Percentiles rank a stretch among this genome's conserved stretches.
Evolutionary conservation across 1,284 basidiomycete genomes (phyloP).

Genomic region (Ceratobasidium papillatum): DNA sequence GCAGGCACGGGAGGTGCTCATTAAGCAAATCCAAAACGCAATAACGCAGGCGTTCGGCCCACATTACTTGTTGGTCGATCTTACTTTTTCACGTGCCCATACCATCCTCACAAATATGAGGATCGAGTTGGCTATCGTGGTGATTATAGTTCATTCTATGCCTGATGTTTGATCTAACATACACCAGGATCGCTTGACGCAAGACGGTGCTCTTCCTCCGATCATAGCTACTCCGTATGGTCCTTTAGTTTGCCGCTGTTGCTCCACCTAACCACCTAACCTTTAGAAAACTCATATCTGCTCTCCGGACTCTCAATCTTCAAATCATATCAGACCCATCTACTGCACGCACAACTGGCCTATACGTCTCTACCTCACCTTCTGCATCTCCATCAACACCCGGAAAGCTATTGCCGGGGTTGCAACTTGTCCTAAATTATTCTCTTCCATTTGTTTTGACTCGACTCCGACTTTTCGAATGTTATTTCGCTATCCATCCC

Average conservation of each 20-base stretch:
- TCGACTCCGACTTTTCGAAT: slow-evolving; percentile 33
- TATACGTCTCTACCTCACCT: slow-evolving; percentile 22
- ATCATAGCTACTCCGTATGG: slow-evolving; percentile 35
- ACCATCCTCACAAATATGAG: slow-evolving; percentile 34
- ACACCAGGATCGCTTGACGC: slow-evolving; percentile 14
- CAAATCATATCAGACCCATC: slow-evolving; percentile 30
- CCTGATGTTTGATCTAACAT: neutral
- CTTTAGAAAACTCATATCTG: slow-evolving; percentile 26
- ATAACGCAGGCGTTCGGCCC: slow-evolving; percentile 25
- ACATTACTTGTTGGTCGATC: slow-evolving; percentile 22
- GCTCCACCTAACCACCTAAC: neutral
- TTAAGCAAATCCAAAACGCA: slow-evolving; percentile 36
- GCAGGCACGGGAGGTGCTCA: slow-evolving; percentile 18
- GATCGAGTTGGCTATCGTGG: slow-evolving; percentile 32
- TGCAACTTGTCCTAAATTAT: slow-evolving; percentile 35
- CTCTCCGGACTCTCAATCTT: slow-evolving; percentile 7
- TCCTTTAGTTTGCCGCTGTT: neutral
- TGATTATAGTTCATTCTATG: neutral
- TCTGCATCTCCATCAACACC: slow-evolving; percentile 37
- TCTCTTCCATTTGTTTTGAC: slow-evolving; percentile 34
- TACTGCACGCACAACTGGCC: slow-evolving; percentile 27
- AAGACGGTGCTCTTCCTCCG: slow-evolving; percentile 33
- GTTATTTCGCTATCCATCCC: slow-evolving; percentile 37
- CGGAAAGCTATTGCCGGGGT: slow-evolving; percentile 18
- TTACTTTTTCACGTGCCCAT: slow-evolving; percentile 19